Conservation (phyloP, 2,329 filamentous ascomycete genomes). For the Drechslerella stenobrocha region DNA sequence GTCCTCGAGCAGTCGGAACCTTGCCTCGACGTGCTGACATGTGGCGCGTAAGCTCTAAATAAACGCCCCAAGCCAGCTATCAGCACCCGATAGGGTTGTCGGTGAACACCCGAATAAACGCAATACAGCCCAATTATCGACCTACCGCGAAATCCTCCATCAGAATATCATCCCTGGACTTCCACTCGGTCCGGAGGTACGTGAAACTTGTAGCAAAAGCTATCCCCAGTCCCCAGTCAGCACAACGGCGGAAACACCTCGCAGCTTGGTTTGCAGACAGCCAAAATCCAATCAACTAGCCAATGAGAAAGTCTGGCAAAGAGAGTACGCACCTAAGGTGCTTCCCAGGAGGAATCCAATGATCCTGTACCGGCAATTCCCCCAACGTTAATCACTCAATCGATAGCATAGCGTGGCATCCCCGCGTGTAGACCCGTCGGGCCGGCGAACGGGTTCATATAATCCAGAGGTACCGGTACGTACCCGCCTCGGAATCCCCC, state of each 20-base stretch:
- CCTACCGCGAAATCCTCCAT: conserved; percentile 48
- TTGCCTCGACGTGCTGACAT: conserved; percentile 45
- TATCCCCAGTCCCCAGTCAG: background rate
- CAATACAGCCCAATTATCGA: background rate
- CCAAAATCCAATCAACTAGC: background rate
- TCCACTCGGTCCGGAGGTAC: conserved; percentile 46
- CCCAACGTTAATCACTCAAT: background rate
- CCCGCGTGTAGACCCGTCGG: too few species aligned
- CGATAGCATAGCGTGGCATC: background rate
- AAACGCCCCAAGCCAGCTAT: too few species aligned
- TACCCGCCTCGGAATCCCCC: conserved; percentile 42
- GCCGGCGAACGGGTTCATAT: too few species aligned
- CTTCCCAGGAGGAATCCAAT: conserved; percentile 46
- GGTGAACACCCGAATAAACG: background rate
- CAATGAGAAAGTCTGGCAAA: too few species aligned
- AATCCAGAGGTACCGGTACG: background rate
- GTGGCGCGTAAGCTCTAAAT: conserved; percentile 33
- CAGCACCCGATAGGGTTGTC: background rate
- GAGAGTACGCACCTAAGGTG: conserved; percentile 11
- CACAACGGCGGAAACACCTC: background rate
- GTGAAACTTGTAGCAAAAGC: conserved; percentile 45
- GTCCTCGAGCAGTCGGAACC: conserved; percentile 42
- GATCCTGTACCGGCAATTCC: conserved; percentile 6
- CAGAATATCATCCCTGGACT: conserved; percentile 43
- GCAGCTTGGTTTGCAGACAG: background rate